Base-by-base conservation (phyloP, 805 yeast genomes). In the Clavispora fructus region DNA sequence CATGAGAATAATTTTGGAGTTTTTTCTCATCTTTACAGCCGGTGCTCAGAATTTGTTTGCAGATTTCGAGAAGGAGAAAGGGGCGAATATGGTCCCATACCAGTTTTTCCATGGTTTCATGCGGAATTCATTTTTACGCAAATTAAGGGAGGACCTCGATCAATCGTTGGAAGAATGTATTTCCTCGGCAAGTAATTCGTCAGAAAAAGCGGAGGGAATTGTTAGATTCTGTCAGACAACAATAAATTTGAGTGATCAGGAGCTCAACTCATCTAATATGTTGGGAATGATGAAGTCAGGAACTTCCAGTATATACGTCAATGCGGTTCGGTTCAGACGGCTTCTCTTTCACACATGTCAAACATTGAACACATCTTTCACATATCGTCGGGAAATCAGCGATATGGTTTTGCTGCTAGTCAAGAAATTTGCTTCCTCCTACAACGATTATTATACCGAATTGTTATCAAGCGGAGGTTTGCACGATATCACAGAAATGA, bases 1-100 rank as follows among this genome's bases (percentile, higher is more conserved):
- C 56, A 87, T 91, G 84, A 76, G 91, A 52, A 75, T 86, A 6
- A 76, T 90, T 13, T 64, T 88, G 41, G 96, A 86, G 47, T 83
- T 87, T 33, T 80, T 88, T 33, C 71, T 88, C 41, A 66, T 81
- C 11, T 88, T 87, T 57, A 70, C 81, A 25, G 82, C 86, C 39
- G 82, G 87, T 1, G 68, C 86, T 1, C 67, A 73, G 43, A 48
- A 47, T 26, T 45, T 72, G 2, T 62, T 67, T 39, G 35, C 44
- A 4, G 46, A 54, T 44, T 59, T 57, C 42, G 49, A 42, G 6
- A 53, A 50, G 8, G 49, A 44, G 5, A 33, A 40, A 16, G 44
- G 37, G 14, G 14, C 43, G 5, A 46, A 49, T 39, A 51, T 52
- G 40, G 43, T 55, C 1, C 61, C 70, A 1, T 51, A 71, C 19